These are phyloP conservation scores for Lophiotrema nucula DNA, from an alignment of 495 filamentous ascomycete genomes.

Conservation along the genomic window DNA sequence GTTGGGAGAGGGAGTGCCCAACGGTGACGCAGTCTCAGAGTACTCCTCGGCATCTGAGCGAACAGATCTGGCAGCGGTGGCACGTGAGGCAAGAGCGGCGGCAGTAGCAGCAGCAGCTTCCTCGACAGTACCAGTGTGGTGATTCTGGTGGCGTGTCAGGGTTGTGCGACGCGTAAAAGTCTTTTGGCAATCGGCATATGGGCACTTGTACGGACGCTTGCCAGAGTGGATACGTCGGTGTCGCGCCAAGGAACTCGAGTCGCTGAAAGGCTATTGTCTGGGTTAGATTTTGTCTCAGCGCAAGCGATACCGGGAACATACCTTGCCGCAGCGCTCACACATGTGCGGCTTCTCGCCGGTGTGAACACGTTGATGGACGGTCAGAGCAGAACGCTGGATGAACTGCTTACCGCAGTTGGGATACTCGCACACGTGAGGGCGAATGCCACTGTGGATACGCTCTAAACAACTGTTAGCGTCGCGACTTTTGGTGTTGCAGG, in stretches of 20 bases:
- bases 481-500: neutral
- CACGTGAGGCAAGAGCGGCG: conserved; percentile 67
- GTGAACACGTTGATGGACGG: conserved; percentile 91
- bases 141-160: conserved; percentile 91
- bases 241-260: conserved; percentile 90
- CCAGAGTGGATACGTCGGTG: conserved; percentile 95
- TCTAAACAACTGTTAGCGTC: conserved; percentile 58
- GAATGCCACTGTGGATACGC: conserved; percentile 87
- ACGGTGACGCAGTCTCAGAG: conserved; percentile 77
- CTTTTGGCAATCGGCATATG: conserved; percentile 96
- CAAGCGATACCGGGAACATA: conserved; percentile 43
- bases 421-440: conserved; percentile 90
- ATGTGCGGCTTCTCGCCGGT: conserved; percentile 98
- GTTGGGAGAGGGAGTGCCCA: conserved; percentile 84
- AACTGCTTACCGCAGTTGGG: conserved; percentile 92
- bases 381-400: conserved; percentile 96
- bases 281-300: neutral
- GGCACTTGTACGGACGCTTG: conserved; percentile 95
- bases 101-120: conserved; percentile 88
- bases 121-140: conserved; percentile 92
- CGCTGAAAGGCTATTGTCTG: conserved; percentile 81
- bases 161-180: conserved; percentile 96
- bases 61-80: conserved; percentile 54
- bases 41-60: conserved; percentile 75
- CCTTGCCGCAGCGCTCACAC: conserved; percentile 97